phyloP scores from a whole-genome alignment of 108 stramenopile genomes.

The Cyclostephanos invisitatus region DNA sequence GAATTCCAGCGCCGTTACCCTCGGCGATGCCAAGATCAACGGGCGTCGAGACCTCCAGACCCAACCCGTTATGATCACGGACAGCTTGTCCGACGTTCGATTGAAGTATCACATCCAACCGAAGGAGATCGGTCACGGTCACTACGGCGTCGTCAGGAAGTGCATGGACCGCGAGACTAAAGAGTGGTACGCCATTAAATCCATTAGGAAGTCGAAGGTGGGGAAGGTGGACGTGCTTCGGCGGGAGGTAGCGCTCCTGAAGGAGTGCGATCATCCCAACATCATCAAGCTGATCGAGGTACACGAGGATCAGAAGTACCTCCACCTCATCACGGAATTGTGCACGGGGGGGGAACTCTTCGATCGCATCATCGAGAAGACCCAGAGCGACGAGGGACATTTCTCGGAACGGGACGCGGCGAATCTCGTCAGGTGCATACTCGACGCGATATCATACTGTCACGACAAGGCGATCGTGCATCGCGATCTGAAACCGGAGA shows the following conservation, averaged over 20 bases:
- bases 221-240: conserved; percentile 87
- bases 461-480: conserved; percentile 95
- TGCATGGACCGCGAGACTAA: conserved; percentile 87
- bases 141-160: conserved; percentile 90
- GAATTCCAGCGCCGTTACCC: conserved; percentile 31
- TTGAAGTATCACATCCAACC: conserved; percentile 85
- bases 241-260: conserved; percentile 83
- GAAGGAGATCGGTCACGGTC: conserved; percentile 89
- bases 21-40: conserved; percentile 45
- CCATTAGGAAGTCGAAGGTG: conserved; percentile 86
- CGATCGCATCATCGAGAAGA: conserved; percentile 91
- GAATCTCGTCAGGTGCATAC: conserved; percentile 77
- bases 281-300: conserved; percentile 89
- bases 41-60: conserved; percentile 41
- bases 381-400: conserved; percentile 86
- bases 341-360: conserved; percentile 96
- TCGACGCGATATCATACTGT: conserved; percentile 93
- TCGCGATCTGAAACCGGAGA: conserved; percentile 92
- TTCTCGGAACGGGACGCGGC: conserved; percentile 96
- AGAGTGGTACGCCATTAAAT: conserved; percentile 89
- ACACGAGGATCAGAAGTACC: conserved; percentile 85
- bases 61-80: conserved; percentile 76
- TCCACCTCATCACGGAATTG: conserved; percentile 88
- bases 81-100: conserved; percentile 78
- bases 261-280: conserved; percentile 88